Conservation (phyloP, 2,329 filamentous ascomycete species). For the Colletotrichum somersetense region DNA sequence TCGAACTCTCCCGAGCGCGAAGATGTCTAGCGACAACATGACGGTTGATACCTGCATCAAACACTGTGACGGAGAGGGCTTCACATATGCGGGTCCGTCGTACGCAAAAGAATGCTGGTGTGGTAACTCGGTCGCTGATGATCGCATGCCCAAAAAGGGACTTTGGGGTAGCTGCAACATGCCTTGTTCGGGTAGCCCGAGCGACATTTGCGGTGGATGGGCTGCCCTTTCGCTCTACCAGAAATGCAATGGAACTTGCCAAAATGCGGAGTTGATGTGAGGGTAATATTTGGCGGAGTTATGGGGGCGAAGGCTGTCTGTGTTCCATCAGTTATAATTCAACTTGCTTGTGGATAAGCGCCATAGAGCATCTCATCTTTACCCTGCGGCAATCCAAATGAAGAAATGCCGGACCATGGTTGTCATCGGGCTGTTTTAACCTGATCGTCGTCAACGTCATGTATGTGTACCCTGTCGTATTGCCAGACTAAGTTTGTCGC, state of each 20-base stretch:
- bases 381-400: neutral
- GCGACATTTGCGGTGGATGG: constrained; percentile 45
- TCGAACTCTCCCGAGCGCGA: constrained; percentile 49
- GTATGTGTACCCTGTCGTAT: neutral
- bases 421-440: neutral
- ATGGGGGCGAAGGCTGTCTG: too few species aligned
- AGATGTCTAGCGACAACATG: constrained; percentile 50
- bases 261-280: constrained; percentile 44
- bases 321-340: neutral
- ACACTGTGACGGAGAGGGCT: constrained; percentile 48
- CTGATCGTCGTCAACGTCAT: neutral
- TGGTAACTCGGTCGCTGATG: constrained; percentile 46
- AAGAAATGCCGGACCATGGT: neutral
- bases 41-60: constrained; percentile 51
- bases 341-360: neutral
- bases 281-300: neutral
- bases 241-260: constrained; percentile 49
- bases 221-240: constrained; percentile 52
- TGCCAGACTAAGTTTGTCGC: neutral
- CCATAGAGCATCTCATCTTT: neutral
- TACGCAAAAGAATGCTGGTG: constrained; percentile 57
- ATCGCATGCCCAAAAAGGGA: constrained; percentile 52
- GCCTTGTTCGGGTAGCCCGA: constrained; percentile 40
- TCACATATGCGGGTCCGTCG: constrained; percentile 53
- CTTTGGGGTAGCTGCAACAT: constrained; percentile 56